Conservation (phyloP, 208 protist genomes). For the Trypanosoma congolense region DNA sequence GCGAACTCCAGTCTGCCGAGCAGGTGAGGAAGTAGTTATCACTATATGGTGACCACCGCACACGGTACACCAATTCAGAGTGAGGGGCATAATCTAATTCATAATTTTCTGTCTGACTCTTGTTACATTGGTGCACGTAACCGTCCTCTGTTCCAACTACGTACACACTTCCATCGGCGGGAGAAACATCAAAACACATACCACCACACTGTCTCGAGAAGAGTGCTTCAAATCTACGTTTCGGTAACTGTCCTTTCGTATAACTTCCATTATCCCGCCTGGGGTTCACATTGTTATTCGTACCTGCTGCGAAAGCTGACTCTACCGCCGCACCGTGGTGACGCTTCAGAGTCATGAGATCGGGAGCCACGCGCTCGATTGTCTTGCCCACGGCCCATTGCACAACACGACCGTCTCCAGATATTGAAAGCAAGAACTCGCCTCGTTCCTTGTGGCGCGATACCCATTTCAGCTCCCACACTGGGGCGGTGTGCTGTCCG, state of each 20-base stretch:
- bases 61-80: slow-evolving; percentile 91
- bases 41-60: slow-evolving; percentile 92
- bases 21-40: slow-evolving; percentile 90
- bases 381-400: slow-evolving; percentile 95
- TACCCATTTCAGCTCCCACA: slow-evolving; percentile 94
- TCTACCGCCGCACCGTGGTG: slow-evolving; percentile 64
- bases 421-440: slow-evolving; percentile 93
- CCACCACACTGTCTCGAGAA: slow-evolving; percentile 91
- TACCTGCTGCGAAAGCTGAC: slow-evolving; percentile 59
- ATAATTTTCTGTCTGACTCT: slow-evolving; percentile 94
- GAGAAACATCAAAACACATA: slow-evolving; percentile 92
- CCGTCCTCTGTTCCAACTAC: slow-evolving; percentile 95
- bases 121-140: slow-evolving; percentile 94
- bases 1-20: slow-evolving; percentile 95
- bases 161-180: slow-evolving; percentile 86
- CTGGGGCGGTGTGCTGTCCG: slow-evolving; percentile 92
- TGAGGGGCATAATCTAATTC: slow-evolving; percentile 92
- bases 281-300: slow-evolving; percentile 11
- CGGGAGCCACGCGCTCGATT: slow-evolving; percentile 78
- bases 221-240: slow-evolving; percentile 68
- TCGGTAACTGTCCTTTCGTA: slow-evolving; percentile 1
- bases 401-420: slow-evolving; percentile 93
- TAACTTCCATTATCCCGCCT: background rate
- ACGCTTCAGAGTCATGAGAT: slow-evolving; percentile 92
- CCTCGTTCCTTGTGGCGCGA: slow-evolving; percentile 79